Percentiles rank a stretch among this genome's conserved stretches.
Evolutionary conservation across 768 basidiomycete species (phyloP).

Genomic region (Lepiota venenata): DNA sequence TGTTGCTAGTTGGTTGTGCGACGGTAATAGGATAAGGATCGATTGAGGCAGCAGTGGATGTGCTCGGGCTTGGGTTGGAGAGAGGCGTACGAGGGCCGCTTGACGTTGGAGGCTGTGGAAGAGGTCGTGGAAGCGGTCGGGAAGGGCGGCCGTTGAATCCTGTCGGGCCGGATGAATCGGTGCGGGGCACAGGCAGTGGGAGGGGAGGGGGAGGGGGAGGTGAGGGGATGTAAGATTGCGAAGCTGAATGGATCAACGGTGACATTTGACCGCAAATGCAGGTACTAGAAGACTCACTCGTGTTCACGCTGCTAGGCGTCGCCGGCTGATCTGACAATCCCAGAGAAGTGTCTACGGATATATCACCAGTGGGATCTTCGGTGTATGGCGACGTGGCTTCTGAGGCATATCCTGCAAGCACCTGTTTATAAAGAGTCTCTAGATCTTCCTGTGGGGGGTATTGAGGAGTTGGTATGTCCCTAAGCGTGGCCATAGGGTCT

Average conservation of each 20-base stretch:
- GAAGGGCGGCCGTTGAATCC: not conserved
- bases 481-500: not conserved
- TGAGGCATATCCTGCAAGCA: slow-evolving; percentile 50
- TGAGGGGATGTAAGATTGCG: not conserved
- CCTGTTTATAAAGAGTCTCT: slow-evolving; percentile 54
- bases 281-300: not conserved
- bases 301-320: slow-evolving; percentile 5
- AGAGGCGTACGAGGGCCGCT: not conserved
- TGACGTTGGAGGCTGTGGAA: slow-evolving; percentile 1
- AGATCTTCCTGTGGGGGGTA: slow-evolving; percentile 49
- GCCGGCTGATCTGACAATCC: slow-evolving; percentile 3
- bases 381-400: slow-evolving; percentile 12
- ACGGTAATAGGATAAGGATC: not conserved
- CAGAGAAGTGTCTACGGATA: not conserved
- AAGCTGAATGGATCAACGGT: slow-evolving; percentile 4
- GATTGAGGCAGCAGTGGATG: not conserved
- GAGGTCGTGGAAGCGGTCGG: slow-evolving; percentile 4
- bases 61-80: slow-evolving; percentile 5
- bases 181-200: not conserved
- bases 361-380: not conserved
- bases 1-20: not conserved
- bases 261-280: not conserved
- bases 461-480: slow-evolving; percentile 4
- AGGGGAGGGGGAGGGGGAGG: not conserved
- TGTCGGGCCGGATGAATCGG: not conserved